Conservation (phyloP, 805 yeast genomes). For the Jamesozyma rosinii region DNA sequence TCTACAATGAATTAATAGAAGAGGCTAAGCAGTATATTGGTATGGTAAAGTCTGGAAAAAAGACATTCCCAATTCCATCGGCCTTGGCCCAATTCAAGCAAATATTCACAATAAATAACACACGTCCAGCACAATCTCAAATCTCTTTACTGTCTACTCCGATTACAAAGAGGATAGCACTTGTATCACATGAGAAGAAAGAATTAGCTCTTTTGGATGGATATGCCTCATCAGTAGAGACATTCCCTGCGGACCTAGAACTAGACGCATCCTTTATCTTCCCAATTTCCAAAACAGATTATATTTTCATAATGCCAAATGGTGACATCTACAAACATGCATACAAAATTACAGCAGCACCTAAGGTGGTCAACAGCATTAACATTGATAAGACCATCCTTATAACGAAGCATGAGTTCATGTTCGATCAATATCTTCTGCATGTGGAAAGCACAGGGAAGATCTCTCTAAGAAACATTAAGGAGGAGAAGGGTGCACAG, state of each 20-base stretch:
- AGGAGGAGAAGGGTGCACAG: not conserved
- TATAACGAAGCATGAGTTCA: slow-evolving; percentile 9
- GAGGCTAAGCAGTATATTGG: not conserved
- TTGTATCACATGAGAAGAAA: not conserved
- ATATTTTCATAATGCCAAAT: not conserved
- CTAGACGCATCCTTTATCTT: not conserved
- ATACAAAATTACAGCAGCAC: not conserved
- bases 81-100: not conserved
- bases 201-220: not conserved
- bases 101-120: not conserved
- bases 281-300: not conserved
- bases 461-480: not conserved
- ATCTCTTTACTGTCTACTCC: not conserved
- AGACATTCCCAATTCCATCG: not conserved
- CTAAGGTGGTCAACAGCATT: not conserved
- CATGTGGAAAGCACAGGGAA: slow-evolving; percentile 15
- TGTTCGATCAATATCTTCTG: slow-evolving; percentile 10
- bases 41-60: not conserved
- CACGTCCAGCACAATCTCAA: not conserved
- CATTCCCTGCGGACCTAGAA: not conserved
- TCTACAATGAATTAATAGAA: not conserved
- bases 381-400: slow-evolving; percentile 7
- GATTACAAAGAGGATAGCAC: not conserved
- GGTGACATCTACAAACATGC: not conserved
- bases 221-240: not conserved